Evolutionary conservation across 106 monocot species (phyloP).

Genomic region (Cymbidium sinense): DNA sequence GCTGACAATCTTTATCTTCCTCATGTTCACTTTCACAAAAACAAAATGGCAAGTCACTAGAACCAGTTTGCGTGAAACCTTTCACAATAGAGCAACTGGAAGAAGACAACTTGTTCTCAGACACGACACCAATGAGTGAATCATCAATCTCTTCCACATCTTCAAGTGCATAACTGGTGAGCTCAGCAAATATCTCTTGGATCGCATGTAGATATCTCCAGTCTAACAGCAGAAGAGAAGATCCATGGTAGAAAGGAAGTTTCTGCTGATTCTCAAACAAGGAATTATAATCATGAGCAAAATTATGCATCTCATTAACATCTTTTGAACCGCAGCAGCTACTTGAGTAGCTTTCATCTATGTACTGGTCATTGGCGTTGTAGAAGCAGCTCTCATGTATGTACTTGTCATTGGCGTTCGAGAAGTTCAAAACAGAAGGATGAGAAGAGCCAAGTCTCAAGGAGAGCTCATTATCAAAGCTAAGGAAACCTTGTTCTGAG

Average conservation of each 20-base stretch:
- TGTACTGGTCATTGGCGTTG: slow-evolving; percentile 28
- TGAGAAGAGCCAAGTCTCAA: no score
- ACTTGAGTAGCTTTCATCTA: slow-evolving; percentile 6
- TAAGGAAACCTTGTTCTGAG: no score
- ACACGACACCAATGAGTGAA: slow-evolving; percentile 9
- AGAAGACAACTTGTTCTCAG: slow-evolving; percentile 16
- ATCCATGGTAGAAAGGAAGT: neutral
- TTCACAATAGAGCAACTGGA: slow-evolving; percentile 18
- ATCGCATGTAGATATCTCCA: slow-evolving; percentile 42
- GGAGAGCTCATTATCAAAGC: no score
- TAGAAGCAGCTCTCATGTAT: slow-evolving; percentile 2
- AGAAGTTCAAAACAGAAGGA: no score
- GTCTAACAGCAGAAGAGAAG: no score
- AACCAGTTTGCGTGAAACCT: neutral
- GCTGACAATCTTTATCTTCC: no score
- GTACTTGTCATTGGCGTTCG: no score
- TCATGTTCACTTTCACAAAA: no score
- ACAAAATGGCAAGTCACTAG: no score
- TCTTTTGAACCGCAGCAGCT: neutral
- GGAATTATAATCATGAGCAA: no score
- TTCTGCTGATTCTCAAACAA: slow-evolving; percentile 3
- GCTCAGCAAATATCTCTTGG: slow-evolving; percentile 47
- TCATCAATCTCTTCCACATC: no score
- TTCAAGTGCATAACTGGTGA: slow-evolving; percentile 40
- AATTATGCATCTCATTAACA: no score